Percentiles rank a stretch among this genome's conserved stretches.
phyloP scores from a whole-genome alignment of 805 yeast species.

The Starmerella bombicola region DNA sequence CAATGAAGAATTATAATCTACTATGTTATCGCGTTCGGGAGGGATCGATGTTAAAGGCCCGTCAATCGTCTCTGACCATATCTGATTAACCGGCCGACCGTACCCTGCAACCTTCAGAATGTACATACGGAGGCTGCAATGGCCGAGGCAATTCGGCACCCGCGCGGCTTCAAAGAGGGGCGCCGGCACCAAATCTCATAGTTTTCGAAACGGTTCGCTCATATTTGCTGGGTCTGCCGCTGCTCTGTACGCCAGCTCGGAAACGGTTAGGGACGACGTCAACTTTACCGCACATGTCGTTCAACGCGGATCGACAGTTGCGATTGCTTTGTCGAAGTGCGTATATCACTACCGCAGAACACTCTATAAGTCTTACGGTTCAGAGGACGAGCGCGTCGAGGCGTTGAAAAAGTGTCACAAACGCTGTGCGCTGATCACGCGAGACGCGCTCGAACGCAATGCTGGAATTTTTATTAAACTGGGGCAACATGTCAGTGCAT shows the following conservation, averaged over 20 bases:
- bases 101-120: too few species aligned
- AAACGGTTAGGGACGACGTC: slow-evolving; percentile 20
- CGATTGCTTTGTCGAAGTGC: slow-evolving; percentile 37
- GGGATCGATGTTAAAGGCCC: too few species aligned
- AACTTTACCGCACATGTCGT: slow-evolving; percentile 22
- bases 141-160: too few species aligned
- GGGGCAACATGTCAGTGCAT: slow-evolving; percentile 88
- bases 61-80: too few species aligned
- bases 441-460: slow-evolving; percentile 64
- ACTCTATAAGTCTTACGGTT: slow-evolving; percentile 35
- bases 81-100: too few species aligned
- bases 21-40: too few species aligned
- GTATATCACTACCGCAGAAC: slow-evolving; percentile 54
- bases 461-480: slow-evolving; percentile 90
- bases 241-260: slow-evolving; percentile 20
- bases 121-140: too few species aligned
- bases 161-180: background rate
- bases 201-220: background rate
- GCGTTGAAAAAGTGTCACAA: slow-evolving; percentile 59
- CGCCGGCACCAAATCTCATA: background rate
- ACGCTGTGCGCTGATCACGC: slow-evolving; percentile 65
- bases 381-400: slow-evolving; percentile 35
- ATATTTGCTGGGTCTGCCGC: background rate
- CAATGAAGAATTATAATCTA: too few species aligned
- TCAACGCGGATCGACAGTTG: slow-evolving; percentile 26